phyloP scores from a whole-genome alignment of 2,329 filamentous ascomycete species.

The Beauveria asiatica region DNA sequence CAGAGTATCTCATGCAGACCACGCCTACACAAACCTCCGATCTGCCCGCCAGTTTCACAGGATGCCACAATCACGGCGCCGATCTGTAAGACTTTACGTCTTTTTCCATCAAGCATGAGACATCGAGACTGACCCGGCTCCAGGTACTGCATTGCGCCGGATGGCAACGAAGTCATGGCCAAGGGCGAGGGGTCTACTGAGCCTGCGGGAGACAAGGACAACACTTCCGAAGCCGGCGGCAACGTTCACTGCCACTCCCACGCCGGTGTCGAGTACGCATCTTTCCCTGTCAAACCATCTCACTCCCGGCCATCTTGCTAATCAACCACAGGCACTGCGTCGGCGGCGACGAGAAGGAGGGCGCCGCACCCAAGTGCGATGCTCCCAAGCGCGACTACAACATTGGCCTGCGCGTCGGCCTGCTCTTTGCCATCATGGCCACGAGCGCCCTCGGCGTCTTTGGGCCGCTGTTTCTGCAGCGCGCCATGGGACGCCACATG shows the following conservation, averaged over 20 bases:
- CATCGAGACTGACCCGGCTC: background rate
- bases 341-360: conserved; percentile 31
- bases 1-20: conserved; percentile 35
- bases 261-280: conserved; percentile 60
- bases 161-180: conserved; percentile 54
- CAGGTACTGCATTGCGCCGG: conserved; percentile 53
- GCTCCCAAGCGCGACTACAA: conserved; percentile 50
- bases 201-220: conserved; percentile 12
- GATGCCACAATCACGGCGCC: conserved; percentile 53
- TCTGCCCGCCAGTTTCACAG: conserved; percentile 53
- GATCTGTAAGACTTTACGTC: conserved; percentile 38
- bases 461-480: conserved; percentile 54
- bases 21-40: conserved; percentile 46
- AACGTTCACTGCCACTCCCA: conserved; percentile 62
- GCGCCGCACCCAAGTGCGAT: conserved; percentile 35
- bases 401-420: conserved; percentile 57
- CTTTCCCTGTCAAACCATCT: too few relatives aligned
- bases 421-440: conserved; percentile 62
- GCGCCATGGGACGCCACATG: conserved; percentile 43
- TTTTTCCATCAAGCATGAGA: background rate
- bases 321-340: conserved; percentile 46
- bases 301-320: conserved; percentile 5
- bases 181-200: conserved; percentile 26
- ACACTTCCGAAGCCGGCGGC: conserved; percentile 14
- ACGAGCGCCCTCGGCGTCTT: conserved; percentile 63